phyloP scores from a whole-genome alignment of 2,329 filamentous ascomycete genomes.

The Curvularia sp. region DNA sequence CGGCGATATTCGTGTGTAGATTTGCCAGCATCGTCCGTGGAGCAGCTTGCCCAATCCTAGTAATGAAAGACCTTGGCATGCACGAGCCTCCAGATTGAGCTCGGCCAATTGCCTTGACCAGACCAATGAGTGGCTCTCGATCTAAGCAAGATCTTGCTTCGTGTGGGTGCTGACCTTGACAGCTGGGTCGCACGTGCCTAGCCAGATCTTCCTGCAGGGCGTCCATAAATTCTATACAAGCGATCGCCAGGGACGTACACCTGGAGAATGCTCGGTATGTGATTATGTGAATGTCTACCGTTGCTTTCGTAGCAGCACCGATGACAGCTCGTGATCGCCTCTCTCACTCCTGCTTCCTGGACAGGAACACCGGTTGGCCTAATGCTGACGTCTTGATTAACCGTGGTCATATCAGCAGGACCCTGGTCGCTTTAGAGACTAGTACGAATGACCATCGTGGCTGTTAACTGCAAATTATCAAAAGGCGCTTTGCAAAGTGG shows the following conservation, averaged over 20 bases:
- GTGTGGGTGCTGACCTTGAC: neutral
- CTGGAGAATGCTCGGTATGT: neutral
- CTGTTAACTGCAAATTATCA: neutral
- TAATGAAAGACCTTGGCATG: slow-evolving; percentile 15
- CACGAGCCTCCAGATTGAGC: slow-evolving; percentile 7
- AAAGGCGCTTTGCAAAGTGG: slow-evolving; percentile 1
- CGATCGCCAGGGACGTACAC: neutral
- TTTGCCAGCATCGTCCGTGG: slow-evolving; percentile 4
- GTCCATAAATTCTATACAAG: neutral
- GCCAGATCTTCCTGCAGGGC: neutral
- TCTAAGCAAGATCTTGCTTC: neutral
- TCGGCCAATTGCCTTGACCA: neutral
- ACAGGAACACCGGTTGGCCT: neutral
- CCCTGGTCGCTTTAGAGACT: neutral
- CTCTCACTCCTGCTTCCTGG: neutral
- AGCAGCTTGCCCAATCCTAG: slow-evolving; percentile 10
- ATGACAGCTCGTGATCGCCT: neutral
- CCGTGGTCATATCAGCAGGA: slow-evolving; percentile 4
- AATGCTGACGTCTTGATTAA: neutral
- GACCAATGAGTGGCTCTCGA: slow-evolving; percentile 8
- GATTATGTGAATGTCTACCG: neutral
- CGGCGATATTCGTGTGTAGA: neutral
- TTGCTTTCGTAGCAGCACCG: neutral
- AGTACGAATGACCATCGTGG: slow-evolving; percentile 3
- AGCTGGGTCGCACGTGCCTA: slow-evolving; percentile 4